Percentiles rank a stretch among this genome's conserved stretches.
Evolutionary conservation across 139 green algal genomes (phyloP).

Genomic region (Chlamydomonas urium): DNA sequence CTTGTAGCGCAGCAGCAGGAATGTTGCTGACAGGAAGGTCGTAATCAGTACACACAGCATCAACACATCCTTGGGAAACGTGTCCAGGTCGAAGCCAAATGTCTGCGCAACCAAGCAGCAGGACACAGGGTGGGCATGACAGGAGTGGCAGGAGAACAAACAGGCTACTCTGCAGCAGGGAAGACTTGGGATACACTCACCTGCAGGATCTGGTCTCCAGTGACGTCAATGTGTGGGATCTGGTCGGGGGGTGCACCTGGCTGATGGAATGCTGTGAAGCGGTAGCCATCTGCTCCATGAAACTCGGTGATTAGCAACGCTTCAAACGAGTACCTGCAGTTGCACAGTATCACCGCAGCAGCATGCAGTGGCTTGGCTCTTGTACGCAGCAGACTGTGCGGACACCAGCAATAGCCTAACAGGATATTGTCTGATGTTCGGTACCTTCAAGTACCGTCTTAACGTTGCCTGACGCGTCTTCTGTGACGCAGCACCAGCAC

Average conservation of each 20-base stretch:
- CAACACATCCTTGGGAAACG: slow-evolving; percentile 33
- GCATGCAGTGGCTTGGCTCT: too few relatives aligned
- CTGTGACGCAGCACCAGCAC: slow-evolving; percentile 41
- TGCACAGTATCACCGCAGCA: too few relatives aligned
- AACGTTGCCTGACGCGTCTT: too few relatives aligned
- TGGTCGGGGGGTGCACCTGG: slow-evolving; percentile 36
- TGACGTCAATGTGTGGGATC: slow-evolving; percentile 49
- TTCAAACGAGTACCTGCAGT: slow-evolving; percentile 60
- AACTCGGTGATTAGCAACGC: slow-evolving; percentile 66
- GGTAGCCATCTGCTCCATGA: slow-evolving; percentile 46
- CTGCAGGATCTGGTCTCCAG: slow-evolving; percentile 50
- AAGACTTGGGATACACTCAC: neutral
- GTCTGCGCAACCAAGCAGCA: slow-evolving; percentile 23
- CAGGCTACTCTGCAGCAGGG: neutral
- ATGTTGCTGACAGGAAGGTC: slow-evolving; percentile 44
- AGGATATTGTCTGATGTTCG: too few relatives aligned
- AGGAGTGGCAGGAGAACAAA: neutral
- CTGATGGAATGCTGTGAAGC: slow-evolving; percentile 55
- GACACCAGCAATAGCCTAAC: too few relatives aligned
- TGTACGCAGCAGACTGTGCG: too few relatives aligned
- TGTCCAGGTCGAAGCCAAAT: slow-evolving; percentile 47
- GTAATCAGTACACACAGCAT: slow-evolving; percentile 33
- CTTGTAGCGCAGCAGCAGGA: slow-evolving; percentile 49
- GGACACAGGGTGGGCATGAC: neutral
- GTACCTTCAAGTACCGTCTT: too few relatives aligned